phyloP scores from a whole-genome alignment of 2,329 filamentous ascomycete species.

The Pyrenophora seminiperda region DNA sequence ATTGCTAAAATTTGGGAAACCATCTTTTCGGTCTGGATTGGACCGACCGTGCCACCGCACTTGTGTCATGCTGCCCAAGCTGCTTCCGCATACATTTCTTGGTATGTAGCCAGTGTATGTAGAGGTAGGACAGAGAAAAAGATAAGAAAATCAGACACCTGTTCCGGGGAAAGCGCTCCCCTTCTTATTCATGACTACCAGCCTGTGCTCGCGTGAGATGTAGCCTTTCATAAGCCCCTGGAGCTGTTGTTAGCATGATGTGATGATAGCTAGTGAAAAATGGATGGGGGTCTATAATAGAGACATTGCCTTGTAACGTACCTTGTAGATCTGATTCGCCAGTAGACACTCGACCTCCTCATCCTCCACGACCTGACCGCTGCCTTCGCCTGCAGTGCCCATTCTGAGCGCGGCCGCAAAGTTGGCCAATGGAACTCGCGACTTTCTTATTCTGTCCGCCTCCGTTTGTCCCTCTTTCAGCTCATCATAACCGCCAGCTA shows the following conservation, averaged over 20 bases:
- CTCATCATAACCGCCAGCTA: constrained; percentile 78
- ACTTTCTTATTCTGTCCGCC: constrained; percentile 67
- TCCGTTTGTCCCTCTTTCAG: constrained; percentile 69
- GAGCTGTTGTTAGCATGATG: constrained; percentile 22
- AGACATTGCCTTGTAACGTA: constrained; percentile 55
- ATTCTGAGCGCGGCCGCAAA: constrained; percentile 85
- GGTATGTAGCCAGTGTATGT: no score
- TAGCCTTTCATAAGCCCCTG: constrained; percentile 97
- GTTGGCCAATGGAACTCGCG: constrained; percentile 79
- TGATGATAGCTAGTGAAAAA: background rate
- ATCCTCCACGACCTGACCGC: constrained; percentile 68
- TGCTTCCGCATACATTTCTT: no score
- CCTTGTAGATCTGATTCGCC: constrained; percentile 98
- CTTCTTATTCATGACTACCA: constrained; percentile 90
- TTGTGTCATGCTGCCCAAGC: no score
- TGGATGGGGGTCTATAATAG: no score
- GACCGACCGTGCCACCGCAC: no score
- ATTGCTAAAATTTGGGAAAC: no score
- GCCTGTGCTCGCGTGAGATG: constrained; percentile 86
- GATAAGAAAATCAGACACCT: constrained; percentile 58
- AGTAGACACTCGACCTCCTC: constrained; percentile 96
- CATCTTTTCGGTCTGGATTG: no score
- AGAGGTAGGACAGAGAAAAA: constrained; percentile 16
- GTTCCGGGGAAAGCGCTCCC: constrained; percentile 96
- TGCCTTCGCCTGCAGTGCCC: constrained; percentile 61